Base-by-base conservation (phyloP, 1,139 yeast genomes). In the Debaryomyces psychrophilus region DNA sequence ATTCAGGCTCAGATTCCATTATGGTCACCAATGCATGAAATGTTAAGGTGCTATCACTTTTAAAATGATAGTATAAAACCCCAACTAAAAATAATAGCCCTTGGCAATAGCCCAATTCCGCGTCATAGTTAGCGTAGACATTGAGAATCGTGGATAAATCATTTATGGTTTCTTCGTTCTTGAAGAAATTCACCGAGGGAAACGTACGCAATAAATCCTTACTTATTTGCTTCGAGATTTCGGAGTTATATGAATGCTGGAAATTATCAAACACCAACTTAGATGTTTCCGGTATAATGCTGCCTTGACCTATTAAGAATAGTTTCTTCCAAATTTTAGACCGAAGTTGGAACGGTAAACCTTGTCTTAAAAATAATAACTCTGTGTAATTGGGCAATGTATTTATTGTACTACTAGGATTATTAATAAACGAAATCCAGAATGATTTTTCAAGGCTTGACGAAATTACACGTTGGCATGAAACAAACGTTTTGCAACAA, bases 31-130 rank as follows among this genome's bases (percentile, higher is more conserved):
- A 68, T 12, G 80, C 74, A 65, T 74, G 85, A 67, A 75, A 83
- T 33, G 73, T 84, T 64, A 69, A 70, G 61, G 62, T 71, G 18
- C 64, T 57, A 49, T 77, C 76, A 50, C 71, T 69, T 27, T 72
- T 71, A 65, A 70, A 81, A 69, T 71, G 73, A 61, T 82, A 75
- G 50, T 80, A 71, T 44, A 84, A 65, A 7, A 85, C 83, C 3
- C 87, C 88, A 9, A 83, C 87, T 36, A 85, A 65, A 57, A 85
- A 85, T 25, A 85, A 76, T 26, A 85, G 66, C 5, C 90, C 90
- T 60, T 84, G 90, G 59, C 90, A 84, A 60, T 84, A 84, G 7
- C 90, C 90, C 51, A 84, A 79, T 55, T 83, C 87, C 44, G 77
- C 77, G 60, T 84, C 89, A 57, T 82, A 84, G 53, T 83, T 80